These are phyloP conservation scores for Scenedesmus sp. DNA, from an alignment of 163 green algal genomes.

Conservation along the genomic window DNA sequence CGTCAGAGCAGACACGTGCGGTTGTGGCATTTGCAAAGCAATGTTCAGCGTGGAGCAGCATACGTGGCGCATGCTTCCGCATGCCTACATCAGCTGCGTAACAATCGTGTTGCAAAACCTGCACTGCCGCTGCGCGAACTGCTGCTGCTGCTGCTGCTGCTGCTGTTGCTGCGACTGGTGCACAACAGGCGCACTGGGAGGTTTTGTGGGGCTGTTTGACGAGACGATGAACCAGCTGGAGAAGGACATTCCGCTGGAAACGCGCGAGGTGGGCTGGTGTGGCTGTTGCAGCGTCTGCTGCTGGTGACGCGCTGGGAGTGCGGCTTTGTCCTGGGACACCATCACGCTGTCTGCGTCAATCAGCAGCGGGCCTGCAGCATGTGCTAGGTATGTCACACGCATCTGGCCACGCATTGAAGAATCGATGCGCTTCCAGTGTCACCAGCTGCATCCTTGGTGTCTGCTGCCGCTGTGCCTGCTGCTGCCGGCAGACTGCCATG, in stretches of 20 bases:
- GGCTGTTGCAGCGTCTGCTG: not conserved
- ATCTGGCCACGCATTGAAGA: too few relatives aligned
- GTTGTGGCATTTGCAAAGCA: not conserved
- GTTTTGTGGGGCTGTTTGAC: slow-evolving; percentile 44
- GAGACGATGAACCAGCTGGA: slow-evolving; percentile 41
- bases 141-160: not conserved
- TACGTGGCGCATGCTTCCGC: too few relatives aligned
- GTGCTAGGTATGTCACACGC: too few relatives aligned
- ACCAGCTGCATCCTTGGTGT: too few relatives aligned
- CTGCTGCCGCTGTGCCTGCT: not conserved
- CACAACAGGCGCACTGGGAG: slow-evolving; percentile 43
- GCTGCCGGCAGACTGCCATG: slow-evolving; percentile 2
- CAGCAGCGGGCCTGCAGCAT: too few relatives aligned
- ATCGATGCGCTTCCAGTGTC: too few relatives aligned
- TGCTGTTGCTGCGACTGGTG: not conserved
- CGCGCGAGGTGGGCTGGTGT: not conserved
- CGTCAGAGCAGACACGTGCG: too few relatives aligned
- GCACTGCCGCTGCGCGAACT: not conserved
- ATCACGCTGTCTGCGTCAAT: too few relatives aligned
- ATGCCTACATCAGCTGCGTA: too few relatives aligned
- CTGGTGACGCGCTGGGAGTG: not conserved
- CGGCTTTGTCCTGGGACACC: not conserved
- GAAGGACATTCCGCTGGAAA: slow-evolving; percentile 35
- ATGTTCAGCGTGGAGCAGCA: too few relatives aligned
- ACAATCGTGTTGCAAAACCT: not conserved